Evolutionary conservation across 805 yeast genomes (phyloP), one percentile per base, ranked within the genome.

Genomic region (Tetrapisispora pingtungensis): DNA sequence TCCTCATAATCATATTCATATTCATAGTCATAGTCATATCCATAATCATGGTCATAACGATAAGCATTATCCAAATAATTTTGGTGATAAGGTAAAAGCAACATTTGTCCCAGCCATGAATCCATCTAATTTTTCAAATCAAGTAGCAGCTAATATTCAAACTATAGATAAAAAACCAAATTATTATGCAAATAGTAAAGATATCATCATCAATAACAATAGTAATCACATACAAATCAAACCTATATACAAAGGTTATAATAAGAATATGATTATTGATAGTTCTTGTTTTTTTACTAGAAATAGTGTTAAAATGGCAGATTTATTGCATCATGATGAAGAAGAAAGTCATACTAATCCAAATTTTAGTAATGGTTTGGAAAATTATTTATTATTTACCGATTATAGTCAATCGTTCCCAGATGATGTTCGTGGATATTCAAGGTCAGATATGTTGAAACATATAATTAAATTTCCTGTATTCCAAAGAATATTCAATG

Each of bases 241-340:
- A 37, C 13, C 33, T 4, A 15, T 20, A 10, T 15, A 3, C 17
- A 37, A 37, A 28, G 8, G 26, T 10, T 27, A 37, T 28, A 18
- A 37, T 18, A 27, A 12, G 10, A 28, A 37, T 18, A 37, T 17
- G 8, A 18, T 12, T 27, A 28, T 37, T 7, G 26, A 27, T 8
- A 37, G 33, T 37, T 37, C 40, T 3, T 37, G 24, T 17, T 37
- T 37, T 17, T 37, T 37, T 22, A 27, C 33, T 2, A 37, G 40
- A 28, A 27, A 18, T 18, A 37, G 40, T 28, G 20, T 37, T 24
- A 37, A 27, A 37, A 37, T 37, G 40, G 18, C 27, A 26, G 40
- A 37, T 4, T 13, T 37, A 18, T 37, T 37, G 13, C 26, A 37
- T 18, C 33, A 37, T 37, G 40, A 37, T 28, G 40, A 27, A 26